phyloP scores from a whole-genome alignment of 495 filamentous ascomycete species.

The Neurospora tetrasperma region DNA sequence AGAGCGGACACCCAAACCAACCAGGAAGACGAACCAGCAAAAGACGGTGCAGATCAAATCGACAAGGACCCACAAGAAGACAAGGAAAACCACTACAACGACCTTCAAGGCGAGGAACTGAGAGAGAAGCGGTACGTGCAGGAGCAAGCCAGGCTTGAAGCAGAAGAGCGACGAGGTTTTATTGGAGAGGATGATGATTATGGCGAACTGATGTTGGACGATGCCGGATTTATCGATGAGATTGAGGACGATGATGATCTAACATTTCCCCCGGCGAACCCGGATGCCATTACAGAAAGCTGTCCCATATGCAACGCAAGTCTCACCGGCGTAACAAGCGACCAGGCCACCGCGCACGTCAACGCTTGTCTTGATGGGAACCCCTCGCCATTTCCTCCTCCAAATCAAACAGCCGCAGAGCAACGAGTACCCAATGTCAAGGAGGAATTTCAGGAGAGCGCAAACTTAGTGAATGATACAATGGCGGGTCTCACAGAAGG shows the following conservation, averaged over 20 bases:
- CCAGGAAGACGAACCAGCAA: conserved; percentile 19
- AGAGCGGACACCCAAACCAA: background rate
- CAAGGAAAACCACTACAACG: conserved; percentile 20
- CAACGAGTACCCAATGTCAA: background rate
- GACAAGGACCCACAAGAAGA: conserved; percentile 33
- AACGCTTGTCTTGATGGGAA: conserved; percentile 89
- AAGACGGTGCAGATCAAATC: conserved; percentile 51
- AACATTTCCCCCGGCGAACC: background rate
- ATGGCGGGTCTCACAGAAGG: conserved; percentile 27
- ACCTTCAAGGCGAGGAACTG: conserved; percentile 52
- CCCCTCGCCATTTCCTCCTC: conserved; percentile 37
- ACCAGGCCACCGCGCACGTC: conserved; percentile 62
- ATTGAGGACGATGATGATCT: background rate
- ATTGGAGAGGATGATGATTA: conserved; percentile 22
- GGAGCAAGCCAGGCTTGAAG: conserved; percentile 50
- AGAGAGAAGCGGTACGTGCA: conserved; percentile 51
- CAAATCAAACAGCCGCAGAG: background rate
- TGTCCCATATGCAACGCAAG: conserved; percentile 71
- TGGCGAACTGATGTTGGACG: conserved; percentile 12
- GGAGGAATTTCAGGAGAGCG: conserved; percentile 5
- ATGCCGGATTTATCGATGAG: conserved; percentile 1
- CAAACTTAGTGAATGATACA: conserved; percentile 7
- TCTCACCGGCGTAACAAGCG: conserved; percentile 48
- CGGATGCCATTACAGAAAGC: conserved; percentile 23
- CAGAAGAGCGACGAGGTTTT: conserved; percentile 23